Evolutionary conservation across 2,329 filamentous ascomycete genomes (phyloP).

Genomic region (Trichophyton benhamiae): DNA sequence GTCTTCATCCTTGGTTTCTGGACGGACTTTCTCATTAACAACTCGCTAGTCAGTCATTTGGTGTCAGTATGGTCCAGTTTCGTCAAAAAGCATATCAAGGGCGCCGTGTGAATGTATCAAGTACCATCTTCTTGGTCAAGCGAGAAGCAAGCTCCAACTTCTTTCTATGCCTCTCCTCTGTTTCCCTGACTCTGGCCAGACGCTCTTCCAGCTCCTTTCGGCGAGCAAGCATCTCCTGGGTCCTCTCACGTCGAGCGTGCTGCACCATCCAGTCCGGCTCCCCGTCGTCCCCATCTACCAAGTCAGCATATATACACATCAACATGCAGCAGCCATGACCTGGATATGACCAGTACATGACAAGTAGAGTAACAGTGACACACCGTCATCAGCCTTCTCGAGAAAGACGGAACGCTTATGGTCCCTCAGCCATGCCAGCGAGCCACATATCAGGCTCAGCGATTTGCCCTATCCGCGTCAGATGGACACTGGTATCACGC

Average conservation of each 20-base stretch:
- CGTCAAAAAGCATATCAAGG: neutral
- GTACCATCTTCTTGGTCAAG: slow-evolving; percentile 35
- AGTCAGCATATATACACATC: neutral
- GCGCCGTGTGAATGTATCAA: neutral
- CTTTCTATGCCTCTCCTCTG: slow-evolving; percentile 49
- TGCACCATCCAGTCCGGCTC: slow-evolving; percentile 80
- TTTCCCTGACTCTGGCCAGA: slow-evolving; percentile 49
- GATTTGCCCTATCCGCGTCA: slow-evolving; percentile 58
- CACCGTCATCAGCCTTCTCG: slow-evolving; percentile 34
- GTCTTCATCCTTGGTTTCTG: slow-evolving; percentile 3
- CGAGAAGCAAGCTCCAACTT: slow-evolving; percentile 38
- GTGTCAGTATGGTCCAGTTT: neutral
- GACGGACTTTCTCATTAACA: neutral
- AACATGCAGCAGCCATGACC: neutral
- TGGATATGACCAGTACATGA: too few species aligned
- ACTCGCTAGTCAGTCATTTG: neutral
- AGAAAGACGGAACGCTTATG: slow-evolving; percentile 55
- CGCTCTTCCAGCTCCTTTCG: slow-evolving; percentile 65
- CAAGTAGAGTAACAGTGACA: neutral
- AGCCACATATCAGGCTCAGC: slow-evolving; percentile 76
- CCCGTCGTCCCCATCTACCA: slow-evolving; percentile 42
- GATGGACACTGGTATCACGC: neutral
- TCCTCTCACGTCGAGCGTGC: slow-evolving; percentile 57
- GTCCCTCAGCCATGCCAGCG: slow-evolving; percentile 80
- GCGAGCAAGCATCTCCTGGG: slow-evolving; percentile 51